A percentile compares a stretch with the other conserved stretches of the same genome.
Conservation (phyloP, 495 filamentous ascomycete species). For the Parathielavia hyrcaniae region DNA sequence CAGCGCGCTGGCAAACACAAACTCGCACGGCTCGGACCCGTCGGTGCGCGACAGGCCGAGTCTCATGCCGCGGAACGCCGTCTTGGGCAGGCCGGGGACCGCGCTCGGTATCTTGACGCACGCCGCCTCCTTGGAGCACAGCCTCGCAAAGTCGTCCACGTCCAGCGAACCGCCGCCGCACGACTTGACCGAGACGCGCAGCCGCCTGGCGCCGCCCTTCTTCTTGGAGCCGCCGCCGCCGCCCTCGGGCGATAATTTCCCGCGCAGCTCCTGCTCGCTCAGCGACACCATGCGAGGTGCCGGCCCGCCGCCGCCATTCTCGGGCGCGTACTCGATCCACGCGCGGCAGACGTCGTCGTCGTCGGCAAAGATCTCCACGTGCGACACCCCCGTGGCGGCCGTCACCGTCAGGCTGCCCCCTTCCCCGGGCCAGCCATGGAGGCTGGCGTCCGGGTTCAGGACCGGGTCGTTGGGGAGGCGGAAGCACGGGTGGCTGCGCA, state of each 20-base stretch:
- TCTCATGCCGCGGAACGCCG: slow-evolving; percentile 69
- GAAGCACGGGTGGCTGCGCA: slow-evolving; percentile 89
- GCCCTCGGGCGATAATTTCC: slow-evolving; percentile 61
- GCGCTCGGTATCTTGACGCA: slow-evolving; percentile 56
- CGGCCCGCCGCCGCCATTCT: slow-evolving; percentile 48
- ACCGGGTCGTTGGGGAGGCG: slow-evolving; percentile 67
- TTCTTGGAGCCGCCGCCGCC: too few relatives aligned
- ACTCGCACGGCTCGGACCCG: slow-evolving; percentile 63
- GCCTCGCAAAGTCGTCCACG: slow-evolving; percentile 62
- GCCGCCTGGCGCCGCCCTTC: slow-evolving; percentile 56
- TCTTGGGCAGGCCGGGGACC: slow-evolving; percentile 50
- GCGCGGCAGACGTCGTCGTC: slow-evolving; percentile 63
- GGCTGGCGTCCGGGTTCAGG: slow-evolving; percentile 62
- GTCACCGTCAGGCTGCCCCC: slow-evolving; percentile 73
- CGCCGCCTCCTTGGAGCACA: slow-evolving; percentile 66
- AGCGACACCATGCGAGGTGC: slow-evolving; percentile 66
- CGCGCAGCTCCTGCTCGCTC: slow-evolving; percentile 67
- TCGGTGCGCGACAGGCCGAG: slow-evolving; percentile 69
- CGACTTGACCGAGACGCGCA: slow-evolving; percentile 69
- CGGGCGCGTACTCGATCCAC: slow-evolving; percentile 70
- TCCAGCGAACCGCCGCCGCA: slow-evolving; percentile 63
- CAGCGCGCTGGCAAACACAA: slow-evolving; percentile 66
- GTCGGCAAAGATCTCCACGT: slow-evolving; percentile 69
- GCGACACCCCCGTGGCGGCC: slow-evolving; percentile 72
- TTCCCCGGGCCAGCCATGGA: slow-evolving; percentile 84